Percentiles rank a stretch among this genome's conserved stretches.
Evolutionary conservation across 495 filamentous ascomycete species (phyloP).

Genomic region (Penicillium lagena): DNA sequence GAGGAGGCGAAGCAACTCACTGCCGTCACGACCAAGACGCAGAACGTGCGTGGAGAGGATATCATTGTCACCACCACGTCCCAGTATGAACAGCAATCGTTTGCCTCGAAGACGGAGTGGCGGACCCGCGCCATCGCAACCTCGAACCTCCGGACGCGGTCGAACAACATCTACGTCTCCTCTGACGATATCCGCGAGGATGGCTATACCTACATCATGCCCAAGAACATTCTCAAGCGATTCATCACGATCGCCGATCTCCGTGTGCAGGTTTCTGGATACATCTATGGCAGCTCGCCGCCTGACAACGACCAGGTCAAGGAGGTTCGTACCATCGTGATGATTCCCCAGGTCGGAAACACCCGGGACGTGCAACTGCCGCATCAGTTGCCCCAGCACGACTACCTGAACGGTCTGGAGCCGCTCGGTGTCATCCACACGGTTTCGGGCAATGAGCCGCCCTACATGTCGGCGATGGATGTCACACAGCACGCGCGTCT

Average conservation of each 20-base stretch:
- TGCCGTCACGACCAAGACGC: slow-evolving; percentile 95
- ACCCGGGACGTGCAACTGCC: slow-evolving; percentile 88
- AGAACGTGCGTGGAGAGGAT: slow-evolving; percentile 95
- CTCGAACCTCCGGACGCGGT: slow-evolving; percentile 86
- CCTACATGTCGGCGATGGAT: slow-evolving; percentile 92
- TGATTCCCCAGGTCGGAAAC: slow-evolving; percentile 95
- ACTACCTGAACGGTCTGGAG: slow-evolving; percentile 81
- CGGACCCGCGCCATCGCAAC: slow-evolving; percentile 94
- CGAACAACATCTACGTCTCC: slow-evolving; percentile 98
- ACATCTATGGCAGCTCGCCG: slow-evolving; percentile 89
- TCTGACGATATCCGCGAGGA: slow-evolving; percentile 82
- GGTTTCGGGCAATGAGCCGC: slow-evolving; percentile 86
- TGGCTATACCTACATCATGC: slow-evolving; percentile 93
- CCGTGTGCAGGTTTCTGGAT: slow-evolving; percentile 92
- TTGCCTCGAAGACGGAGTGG: slow-evolving; percentile 99
- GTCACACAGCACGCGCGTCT: slow-evolving; percentile 88
- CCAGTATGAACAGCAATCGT: slow-evolving; percentile 93
- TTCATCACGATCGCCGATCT: slow-evolving; percentile 99
- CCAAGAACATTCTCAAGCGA: slow-evolving; percentile 96
- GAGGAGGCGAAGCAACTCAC: slow-evolving; percentile 95
- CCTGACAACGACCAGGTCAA: slow-evolving; percentile 95
- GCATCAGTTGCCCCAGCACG: slow-evolving; percentile 88
- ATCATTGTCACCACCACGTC: slow-evolving; percentile 98
- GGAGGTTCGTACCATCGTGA: slow-evolving; percentile 91
- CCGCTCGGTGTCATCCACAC: slow-evolving; percentile 96